Evolutionary conservation across 2,329 filamentous ascomycete species (phyloP), one percentile per base, ranked within the genome.

Genomic region (Penicillium expansum): DNA sequence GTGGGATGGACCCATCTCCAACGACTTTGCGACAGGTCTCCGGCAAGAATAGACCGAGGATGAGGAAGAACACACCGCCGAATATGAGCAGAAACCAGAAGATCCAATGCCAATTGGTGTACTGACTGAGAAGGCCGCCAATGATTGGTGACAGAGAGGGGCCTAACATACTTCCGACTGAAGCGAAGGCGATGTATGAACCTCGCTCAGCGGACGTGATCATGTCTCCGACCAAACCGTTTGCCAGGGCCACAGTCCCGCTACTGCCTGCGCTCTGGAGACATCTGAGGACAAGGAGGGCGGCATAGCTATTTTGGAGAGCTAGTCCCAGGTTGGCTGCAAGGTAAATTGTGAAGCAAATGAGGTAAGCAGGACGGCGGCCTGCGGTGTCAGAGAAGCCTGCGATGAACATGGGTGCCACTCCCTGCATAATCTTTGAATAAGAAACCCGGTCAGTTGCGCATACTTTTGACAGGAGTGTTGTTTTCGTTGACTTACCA

Each of bases 1-100:
- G 64, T 29, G 56, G 64, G 52, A 64, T 59, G 0, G 70, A 75
- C 16, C 74, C 74, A 53, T 77, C 66, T 0, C 71, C 74, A 1
- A 77, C 74, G 8, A 77, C 67, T 6, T 72, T 75, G 3, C 77
- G 69, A 18, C 71, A 73, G 0, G 78, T 80, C 48, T 80, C 78
- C 0, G 86, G 87, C 8, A 87, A 77, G 22, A 82, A 79, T 2
- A 88, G 65, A 2, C 78, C 65, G 55, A 85, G 83, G 0, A 81
- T 79, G 2, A 87, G 59, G 35, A 88, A 74, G 69, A 82, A 85
- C 0, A 75, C 69, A 4, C 67, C 71, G 0, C 73, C 65, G 5
- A 74, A 74, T 39, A 89, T 86, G 41, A 82, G 77, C 41, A 87
- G 79, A 66, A 89, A 88, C 86, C 86, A 89, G 67, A 89, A 89